Base-by-base conservation (phyloP, 2,329 filamentous ascomycete genomes). In the Pestalotiopsis sp. region DNA sequence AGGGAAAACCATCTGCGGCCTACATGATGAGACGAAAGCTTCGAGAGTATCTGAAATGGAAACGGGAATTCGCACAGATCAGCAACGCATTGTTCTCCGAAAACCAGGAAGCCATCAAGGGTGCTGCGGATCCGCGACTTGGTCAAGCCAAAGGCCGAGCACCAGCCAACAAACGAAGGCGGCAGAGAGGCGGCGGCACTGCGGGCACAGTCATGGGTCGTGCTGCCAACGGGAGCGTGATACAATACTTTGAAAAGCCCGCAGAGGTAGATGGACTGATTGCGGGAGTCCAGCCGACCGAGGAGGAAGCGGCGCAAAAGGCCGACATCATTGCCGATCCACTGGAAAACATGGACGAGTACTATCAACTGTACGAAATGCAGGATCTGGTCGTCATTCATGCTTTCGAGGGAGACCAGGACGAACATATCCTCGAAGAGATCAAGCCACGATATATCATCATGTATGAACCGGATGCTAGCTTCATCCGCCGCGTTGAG, bases 401-500 rank as follows among this genome's bases (percentile, higher is more conserved):
- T 78, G 92, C 96, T 1, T 99, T 97, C 78, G 94, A 97, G 69
- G 95, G 95, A 12, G 96, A 98, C 77, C 92, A 95, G 83, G 96
- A 99, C 78, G 96, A 98, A 77, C 93, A 97, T 78, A 87, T 98
- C n/a, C 87, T 99, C 1, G 95, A 99, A 78, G 96, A 99, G 80
- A 87, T 96, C 68, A 94, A 93, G 76, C 96, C 96, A 41, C 91
- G 93, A 70, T 98, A 98, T 80, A 94, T 99, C 69, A 92, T 99
- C 82, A 98, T 99, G 96, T 99, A 98, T 80, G 96, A 98, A 78
- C 95, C 96, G 1, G 94, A 98, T 73, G 90, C 95, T 3, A 91
- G 95, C 3, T 99, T 99, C 79, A 97, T 98, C 75, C 90, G 96
- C 14, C 88, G 95, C 49, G 92, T 99, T 23, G 96, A 99, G 78